Conservation (phyloP, 2,329 filamentous ascomycete genomes). For the Chalaropsis thielavioides region DNA sequence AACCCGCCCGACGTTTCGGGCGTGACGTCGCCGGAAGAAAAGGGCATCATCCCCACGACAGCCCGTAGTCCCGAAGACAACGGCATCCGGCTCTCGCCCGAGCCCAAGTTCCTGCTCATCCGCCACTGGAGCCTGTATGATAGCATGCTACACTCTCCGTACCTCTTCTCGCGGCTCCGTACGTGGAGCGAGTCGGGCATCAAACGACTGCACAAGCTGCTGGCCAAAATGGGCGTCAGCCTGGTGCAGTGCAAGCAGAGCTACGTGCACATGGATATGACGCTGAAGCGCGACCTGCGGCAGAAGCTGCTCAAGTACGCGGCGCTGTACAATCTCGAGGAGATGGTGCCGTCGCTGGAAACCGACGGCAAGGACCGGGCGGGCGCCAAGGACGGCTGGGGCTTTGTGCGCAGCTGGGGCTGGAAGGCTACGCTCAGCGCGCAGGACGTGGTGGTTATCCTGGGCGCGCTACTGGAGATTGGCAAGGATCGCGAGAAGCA, state of each 20-base stretch:
- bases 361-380: conserved; percentile 54
- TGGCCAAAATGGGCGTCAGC: conserved; percentile 97
- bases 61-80: conserved; percentile 81
- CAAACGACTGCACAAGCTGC: conserved; percentile 79
- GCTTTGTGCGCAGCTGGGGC: conserved; percentile 93
- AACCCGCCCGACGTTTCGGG: conserved; percentile 57
- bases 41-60: conserved; percentile 76
- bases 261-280: conserved; percentile 98
- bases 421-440: conserved; percentile 92
- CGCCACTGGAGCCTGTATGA: conserved; percentile 97
- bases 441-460: conserved; percentile 82
- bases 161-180: conserved; percentile 78
- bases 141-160: conserved; percentile 94
- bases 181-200: conserved; percentile 86
- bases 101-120: conserved; percentile 83
- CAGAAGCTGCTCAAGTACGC: conserved; percentile 82
- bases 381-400: conserved; percentile 80
- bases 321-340: conserved; percentile 83
- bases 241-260: conserved; percentile 86
- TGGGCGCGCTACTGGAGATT: conserved; percentile 85
- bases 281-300: conserved; percentile 75
- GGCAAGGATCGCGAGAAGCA: conserved; percentile 40
- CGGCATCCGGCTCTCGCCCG: conserved; percentile 80
- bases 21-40: conserved; percentile 45
- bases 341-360: conserved; percentile 69